Evolutionary conservation across 148 eudicot species (phyloP), one percentile per base, ranked within the genome.

Genomic region (Hydrangea macrophylla): DNA sequence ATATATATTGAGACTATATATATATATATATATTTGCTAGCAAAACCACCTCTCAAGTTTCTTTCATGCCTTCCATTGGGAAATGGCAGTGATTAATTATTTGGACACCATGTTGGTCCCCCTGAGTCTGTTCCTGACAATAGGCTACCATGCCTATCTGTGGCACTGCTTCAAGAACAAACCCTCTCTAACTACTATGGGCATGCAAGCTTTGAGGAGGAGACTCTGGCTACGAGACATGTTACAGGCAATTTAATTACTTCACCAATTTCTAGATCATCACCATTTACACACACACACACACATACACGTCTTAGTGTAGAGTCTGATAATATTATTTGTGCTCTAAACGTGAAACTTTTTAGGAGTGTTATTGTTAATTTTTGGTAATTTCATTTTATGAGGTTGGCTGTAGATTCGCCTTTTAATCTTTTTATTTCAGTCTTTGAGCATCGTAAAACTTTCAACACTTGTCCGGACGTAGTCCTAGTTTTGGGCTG

Each of bases 101-200:
- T 55, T 82, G 58, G 89, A 85, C 79, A 80, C 80, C 70, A 73
- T 85, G 27, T 56, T 85, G 22, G 83, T 85, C 42, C 86, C 90
- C 10, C 68, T 78, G 24, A 80, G 90, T 64, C 56, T 85, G 55
- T 78, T 85, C 72, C 56, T 85, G 58, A 80, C 85, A 17, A 35
- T 80, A 42, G 85, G 85, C 18, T 85, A 83, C 77, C 90, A 85
- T 78, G 83, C 81, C 57, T 85, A 70, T 68, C 79, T 85, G 3
- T 83, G 81, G 84, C 86, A 85, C 67, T 40, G 58, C 35, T 69
- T 75, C 77, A 82, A 70, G 83, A 79, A 48, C 68, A 73, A 74
- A 33, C 90, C 90, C 23, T 68, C 36, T 40, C 37, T 53, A 22
- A 85, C 90, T 42, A 73, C 85, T 35, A 72, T 85, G 9, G 88